Percentiles rank a stretch among this genome's conserved stretches.
Evolutionary conservation across 306 rosid species (phyloP).

Genomic region (Rosa multiflora): DNA sequence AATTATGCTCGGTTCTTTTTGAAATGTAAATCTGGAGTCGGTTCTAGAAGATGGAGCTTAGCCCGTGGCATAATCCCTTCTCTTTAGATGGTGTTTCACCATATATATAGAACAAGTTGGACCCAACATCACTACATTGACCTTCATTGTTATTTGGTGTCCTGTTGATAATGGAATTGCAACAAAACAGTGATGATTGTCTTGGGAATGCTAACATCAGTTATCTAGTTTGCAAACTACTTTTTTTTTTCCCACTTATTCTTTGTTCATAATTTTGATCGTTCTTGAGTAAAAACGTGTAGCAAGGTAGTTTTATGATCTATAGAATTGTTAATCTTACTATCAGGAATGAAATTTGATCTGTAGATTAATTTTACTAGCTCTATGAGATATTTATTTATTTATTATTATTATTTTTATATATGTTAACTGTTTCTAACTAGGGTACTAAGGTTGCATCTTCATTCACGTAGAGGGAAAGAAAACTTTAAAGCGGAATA

Average conservation of each 20-base stretch:
- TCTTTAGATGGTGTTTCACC: background rate
- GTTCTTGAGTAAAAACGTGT: conserved; percentile 1
- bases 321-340: background rate
- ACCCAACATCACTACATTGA: background rate
- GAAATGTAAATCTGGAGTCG: background rate
- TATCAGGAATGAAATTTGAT: conserved; percentile 2
- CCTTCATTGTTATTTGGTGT: background rate
- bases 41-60: background rate
- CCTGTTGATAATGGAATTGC: background rate
- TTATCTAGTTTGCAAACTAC: too few relatives aligned
- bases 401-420: too few relatives aligned
- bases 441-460: too few relatives aligned
- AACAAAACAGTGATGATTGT: background rate
- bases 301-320: conserved; percentile 10
- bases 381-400: too few relatives aligned
- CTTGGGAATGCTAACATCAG: conserved; percentile 1
- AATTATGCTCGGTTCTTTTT: background rate
- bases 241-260: too few relatives aligned
- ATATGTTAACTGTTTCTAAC: too few relatives aligned
- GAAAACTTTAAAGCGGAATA: too few relatives aligned
- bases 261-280: too few relatives aligned
- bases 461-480: too few relatives aligned
- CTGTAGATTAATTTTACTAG: background rate
- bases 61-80: background rate
- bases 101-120: background rate